phyloP scores from a whole-genome alignment of 2,329 filamentous ascomycete genomes.

The Helotiales sp. region DNA sequence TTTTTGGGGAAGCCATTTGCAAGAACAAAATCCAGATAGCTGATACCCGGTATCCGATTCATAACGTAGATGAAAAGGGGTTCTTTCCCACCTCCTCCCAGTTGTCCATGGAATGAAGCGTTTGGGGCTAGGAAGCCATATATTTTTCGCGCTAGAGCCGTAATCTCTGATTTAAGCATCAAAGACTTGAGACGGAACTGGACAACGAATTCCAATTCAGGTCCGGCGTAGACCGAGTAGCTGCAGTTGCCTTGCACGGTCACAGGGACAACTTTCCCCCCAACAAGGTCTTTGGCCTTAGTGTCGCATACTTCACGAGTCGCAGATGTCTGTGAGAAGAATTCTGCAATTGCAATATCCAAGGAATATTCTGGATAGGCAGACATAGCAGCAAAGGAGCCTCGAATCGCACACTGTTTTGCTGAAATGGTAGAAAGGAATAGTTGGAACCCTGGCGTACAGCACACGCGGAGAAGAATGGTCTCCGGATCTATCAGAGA shows the following conservation, averaged over 20 bases:
- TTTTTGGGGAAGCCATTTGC: too few relatives aligned
- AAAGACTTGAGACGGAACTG: conserved; percentile 48
- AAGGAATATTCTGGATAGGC: conserved; percentile 34
- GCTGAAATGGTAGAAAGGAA: conserved; percentile 23
- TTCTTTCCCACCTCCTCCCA: too few relatives aligned
- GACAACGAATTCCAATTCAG: conserved; percentile 43
- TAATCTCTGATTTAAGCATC: conserved; percentile 43
- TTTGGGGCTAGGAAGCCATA: conserved; percentile 46
- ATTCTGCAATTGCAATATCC: conserved; percentile 36
- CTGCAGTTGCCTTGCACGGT: conserved; percentile 47
- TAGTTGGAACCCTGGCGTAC: conserved; percentile 22
- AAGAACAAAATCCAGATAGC: too few relatives aligned
- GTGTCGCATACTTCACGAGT: conserved; percentile 32
- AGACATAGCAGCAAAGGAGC: conserved; percentile 26
- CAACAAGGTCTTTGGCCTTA: conserved; percentile 40
- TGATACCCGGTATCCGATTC: too few relatives aligned
- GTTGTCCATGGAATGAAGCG: too few relatives aligned
- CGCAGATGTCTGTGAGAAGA: conserved; percentile 40
- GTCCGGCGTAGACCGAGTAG: conserved; percentile 49
- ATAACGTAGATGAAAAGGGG: too few relatives aligned
- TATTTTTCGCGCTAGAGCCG: conserved; percentile 40
- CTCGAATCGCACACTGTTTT: conserved; percentile 25
- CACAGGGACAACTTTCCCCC: conserved; percentile 43
- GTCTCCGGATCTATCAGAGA: conserved; percentile 6
- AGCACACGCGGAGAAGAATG: conserved; percentile 21